Conservation (phyloP, 2,329 filamentous ascomycete genomes). For the Lecanicillium sp. region DNA sequence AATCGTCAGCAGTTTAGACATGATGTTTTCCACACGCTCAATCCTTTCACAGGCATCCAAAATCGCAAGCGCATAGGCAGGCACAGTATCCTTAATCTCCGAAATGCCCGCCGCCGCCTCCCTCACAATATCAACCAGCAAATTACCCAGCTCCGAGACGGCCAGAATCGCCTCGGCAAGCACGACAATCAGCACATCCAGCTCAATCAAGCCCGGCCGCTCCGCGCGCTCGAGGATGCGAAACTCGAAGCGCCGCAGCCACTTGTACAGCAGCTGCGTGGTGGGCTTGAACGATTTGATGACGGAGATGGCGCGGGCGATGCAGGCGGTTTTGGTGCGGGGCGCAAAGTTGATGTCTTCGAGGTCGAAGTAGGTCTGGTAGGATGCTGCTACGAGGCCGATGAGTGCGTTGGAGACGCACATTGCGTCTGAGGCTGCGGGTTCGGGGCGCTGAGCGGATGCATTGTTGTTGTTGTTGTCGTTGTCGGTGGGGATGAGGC, state of each 20-base stretch:
- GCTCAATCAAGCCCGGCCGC: constrained; percentile 10
- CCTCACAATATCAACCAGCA: constrained; percentile 9
- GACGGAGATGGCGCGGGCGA: constrained; percentile 2
- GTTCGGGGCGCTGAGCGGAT: too few species aligned
- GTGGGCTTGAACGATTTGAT: constrained; percentile 10
- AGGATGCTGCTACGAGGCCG: constrained; percentile 13
- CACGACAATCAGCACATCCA: constrained; percentile 12
- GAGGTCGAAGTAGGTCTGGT: constrained; percentile 8
- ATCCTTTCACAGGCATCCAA: constrained; percentile 10
- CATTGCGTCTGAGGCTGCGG: background rate
- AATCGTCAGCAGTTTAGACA: constrained; percentile 11
- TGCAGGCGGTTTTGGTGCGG: constrained; percentile 1
- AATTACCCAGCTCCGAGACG: constrained; percentile 11
- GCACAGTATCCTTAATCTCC: background rate
- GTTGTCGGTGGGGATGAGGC: too few species aligned
- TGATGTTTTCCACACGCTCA: constrained; percentile 8
- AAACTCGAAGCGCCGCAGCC: constrained; percentile 10
- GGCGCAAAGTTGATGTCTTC: constrained; percentile 3
- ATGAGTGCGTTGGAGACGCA: constrained; percentile 7
- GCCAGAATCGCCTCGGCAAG: constrained; percentile 11
- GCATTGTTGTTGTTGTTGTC: too few species aligned
- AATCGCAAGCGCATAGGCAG: constrained; percentile 3
- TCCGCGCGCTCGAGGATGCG: constrained; percentile 2
- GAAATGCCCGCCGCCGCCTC: background rate
- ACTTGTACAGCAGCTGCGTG: constrained; percentile 12